These are phyloP conservation scores for Oenanthe javanica DNA, from an alignment of 140 eudicot genomes.

Conservation along the genomic window DNA sequence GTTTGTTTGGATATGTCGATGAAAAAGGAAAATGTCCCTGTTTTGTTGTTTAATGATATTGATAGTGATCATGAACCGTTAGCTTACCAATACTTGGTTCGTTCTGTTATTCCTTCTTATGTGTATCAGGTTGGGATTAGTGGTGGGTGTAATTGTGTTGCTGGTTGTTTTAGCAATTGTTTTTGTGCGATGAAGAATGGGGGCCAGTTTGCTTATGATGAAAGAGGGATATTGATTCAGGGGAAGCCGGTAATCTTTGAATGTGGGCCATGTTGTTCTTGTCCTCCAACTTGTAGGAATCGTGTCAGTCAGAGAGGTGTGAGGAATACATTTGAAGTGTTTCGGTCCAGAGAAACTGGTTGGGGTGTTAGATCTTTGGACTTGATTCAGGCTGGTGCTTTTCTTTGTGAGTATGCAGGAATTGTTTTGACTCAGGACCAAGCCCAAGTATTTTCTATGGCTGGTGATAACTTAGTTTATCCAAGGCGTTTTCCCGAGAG, in stretches of 20 bases:
- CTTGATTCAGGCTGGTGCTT: conserved; percentile 10
- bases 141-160: not conserved
- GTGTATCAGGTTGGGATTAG: conserved; percentile 36
- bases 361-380: conserved; percentile 9
- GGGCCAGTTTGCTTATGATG: conserved; percentile 6
- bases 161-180: not conserved
- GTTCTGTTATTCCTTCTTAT: conserved; percentile 56
- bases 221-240: not conserved
- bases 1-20: conserved; percentile 52
- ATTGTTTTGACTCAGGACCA: conserved; percentile 29
- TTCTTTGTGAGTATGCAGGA: conserved; percentile 40
- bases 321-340: conserved; percentile 1
- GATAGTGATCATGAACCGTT: conserved; percentile 44
- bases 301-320: not conserved
- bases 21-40: conserved; percentile 60
- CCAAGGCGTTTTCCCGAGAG: not conserved
- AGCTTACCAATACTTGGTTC: conserved; percentile 1
- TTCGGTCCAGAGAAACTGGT: conserved; percentile 1
- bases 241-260: conserved; percentile 2
- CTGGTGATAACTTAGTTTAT: conserved; percentile 1
- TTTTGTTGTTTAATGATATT: conserved; percentile 44
- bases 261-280: conserved; percentile 1
- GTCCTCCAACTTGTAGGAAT: conserved; percentile 7
- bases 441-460: not conserved
- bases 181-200: conserved; percentile 1